Evolutionary conservation across 1,284 basidiomycete genomes (phyloP).

Genomic region (Puccinia triticina): DNA sequence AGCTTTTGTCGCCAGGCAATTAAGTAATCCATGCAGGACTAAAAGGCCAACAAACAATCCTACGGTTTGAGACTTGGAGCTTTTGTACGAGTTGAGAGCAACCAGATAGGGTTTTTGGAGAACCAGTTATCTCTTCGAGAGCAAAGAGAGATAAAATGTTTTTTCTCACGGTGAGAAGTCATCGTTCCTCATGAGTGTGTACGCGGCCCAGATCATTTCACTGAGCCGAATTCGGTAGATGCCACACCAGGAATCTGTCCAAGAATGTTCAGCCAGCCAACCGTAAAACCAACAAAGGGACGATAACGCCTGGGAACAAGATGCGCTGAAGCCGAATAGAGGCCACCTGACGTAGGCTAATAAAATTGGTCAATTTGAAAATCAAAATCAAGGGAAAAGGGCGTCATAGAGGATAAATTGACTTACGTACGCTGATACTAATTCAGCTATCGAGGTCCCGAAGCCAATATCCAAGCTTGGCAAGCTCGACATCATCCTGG

Average conservation of each 20-base stretch:
- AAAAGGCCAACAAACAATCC: slow-evolving; percentile 75
- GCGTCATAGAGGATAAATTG: neutral
- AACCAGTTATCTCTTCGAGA: slow-evolving; percentile 55
- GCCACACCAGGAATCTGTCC: slow-evolving; percentile 81
- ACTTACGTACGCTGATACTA: neutral
- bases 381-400: neutral
- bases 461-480: slow-evolving; percentile 63
- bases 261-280: slow-evolving; percentile 73
- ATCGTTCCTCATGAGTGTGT: slow-evolving; percentile 57
- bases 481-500: slow-evolving; percentile 40
- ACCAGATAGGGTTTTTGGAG: neutral
- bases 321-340: slow-evolving; percentile 76
- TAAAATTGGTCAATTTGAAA: slow-evolving; percentile 60
- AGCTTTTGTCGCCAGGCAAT: slow-evolving; percentile 77
- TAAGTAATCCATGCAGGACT: slow-evolving; percentile 74
- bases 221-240: slow-evolving; percentile 83
- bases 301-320: slow-evolving; percentile 72
- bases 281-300: slow-evolving; percentile 64
- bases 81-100: slow-evolving; percentile 1
- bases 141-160: slow-evolving; percentile 57
- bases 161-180: slow-evolving; percentile 61
- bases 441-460: slow-evolving; percentile 74
- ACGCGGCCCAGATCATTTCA: slow-evolving; percentile 82
- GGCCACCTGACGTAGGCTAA: slow-evolving; percentile 78
- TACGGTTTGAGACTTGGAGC: slow-evolving; percentile 62